Percentiles rank a stretch among this genome's conserved stretches.
phyloP scores from a whole-genome alignment of 2,329 filamentous ascomycete genomes.

The Clarireedia monteithiana region DNA sequence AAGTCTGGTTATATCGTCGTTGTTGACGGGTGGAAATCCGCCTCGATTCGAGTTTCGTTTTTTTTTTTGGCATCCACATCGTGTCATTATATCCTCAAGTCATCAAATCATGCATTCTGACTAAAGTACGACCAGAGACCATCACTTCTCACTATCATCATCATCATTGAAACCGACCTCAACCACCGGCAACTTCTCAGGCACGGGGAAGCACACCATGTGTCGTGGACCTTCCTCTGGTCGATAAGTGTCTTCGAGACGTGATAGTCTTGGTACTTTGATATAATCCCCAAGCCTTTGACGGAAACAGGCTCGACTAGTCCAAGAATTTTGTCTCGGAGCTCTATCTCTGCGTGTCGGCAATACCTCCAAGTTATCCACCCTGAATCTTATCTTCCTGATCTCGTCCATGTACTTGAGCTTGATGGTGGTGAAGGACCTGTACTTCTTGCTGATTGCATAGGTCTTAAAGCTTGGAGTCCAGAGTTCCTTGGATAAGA shows the following conservation, averaged over 20 bases:
- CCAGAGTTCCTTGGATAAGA: neutral
- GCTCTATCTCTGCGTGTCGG: neutral
- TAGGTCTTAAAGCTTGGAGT: neutral
- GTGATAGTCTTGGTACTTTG: neutral
- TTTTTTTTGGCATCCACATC: no score
- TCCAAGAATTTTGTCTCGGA: neutral
- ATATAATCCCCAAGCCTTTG: neutral
- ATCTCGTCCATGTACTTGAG: neutral
- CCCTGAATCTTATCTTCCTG: neutral
- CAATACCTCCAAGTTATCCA: neutral
- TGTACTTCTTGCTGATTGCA: neutral
- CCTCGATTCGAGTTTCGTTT: no score
- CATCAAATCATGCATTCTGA: no score
- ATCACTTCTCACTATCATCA: no score
- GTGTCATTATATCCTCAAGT: no score
- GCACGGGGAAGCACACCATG: neutral
- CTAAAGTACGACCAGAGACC: no score
- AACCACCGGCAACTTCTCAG: neutral
- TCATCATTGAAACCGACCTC: no score
- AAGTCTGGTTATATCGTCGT: no score
- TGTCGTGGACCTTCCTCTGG: neutral
- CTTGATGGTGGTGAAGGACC: neutral
- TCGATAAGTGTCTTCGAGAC: no score
- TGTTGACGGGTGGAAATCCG: no score
- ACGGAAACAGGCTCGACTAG: neutral